phyloP scores from a whole-genome alignment of 768 basidiomycete genomes.

The Naganishia antarctica region DNA sequence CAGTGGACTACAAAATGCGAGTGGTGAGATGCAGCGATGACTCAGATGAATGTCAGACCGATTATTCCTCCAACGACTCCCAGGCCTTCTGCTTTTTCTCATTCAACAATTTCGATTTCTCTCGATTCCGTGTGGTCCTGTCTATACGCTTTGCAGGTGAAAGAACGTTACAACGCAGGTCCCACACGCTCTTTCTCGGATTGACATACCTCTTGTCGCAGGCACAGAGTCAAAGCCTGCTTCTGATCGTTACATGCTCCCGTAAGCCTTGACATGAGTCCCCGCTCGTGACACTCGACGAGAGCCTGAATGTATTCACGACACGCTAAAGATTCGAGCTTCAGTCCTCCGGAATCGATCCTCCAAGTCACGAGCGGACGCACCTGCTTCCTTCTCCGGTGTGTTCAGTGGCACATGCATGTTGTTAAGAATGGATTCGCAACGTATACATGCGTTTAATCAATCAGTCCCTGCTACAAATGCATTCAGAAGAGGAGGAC shows the following conservation, averaged over 20 bases:
- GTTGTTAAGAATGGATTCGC: not conserved
- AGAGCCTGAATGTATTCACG: conserved; percentile 44
- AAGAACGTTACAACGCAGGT: not conserved
- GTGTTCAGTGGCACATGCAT: conserved; percentile 24
- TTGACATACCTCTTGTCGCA: conserved; percentile 42
- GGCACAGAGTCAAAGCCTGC: conserved; percentile 37
- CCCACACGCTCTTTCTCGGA: not conserved
- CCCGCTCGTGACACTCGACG: conserved; percentile 42
- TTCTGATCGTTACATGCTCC: conserved; percentile 44
- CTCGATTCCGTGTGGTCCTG: conserved; percentile 41
- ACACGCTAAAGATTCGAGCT: conserved; percentile 32
- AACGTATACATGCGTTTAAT: not conserved
- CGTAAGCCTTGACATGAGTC: conserved; percentile 33
- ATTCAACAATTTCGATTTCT: conserved; percentile 38
- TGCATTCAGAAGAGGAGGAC: too few species aligned
- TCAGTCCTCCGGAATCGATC: not conserved
- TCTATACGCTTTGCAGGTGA: conserved; percentile 36
- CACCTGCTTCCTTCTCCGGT: conserved; percentile 25
- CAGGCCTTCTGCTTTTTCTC: conserved; percentile 44
- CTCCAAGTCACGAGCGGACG: not conserved
- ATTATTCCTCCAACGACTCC: conserved; percentile 33
- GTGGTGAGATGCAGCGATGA: not conserved
- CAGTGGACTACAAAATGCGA: not conserved
- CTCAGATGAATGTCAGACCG: not conserved
- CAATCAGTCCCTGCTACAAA: too few species aligned